Conservation (phyloP, 2,329 filamentous ascomycete genomes). For the Diplodia mutila region DNA sequence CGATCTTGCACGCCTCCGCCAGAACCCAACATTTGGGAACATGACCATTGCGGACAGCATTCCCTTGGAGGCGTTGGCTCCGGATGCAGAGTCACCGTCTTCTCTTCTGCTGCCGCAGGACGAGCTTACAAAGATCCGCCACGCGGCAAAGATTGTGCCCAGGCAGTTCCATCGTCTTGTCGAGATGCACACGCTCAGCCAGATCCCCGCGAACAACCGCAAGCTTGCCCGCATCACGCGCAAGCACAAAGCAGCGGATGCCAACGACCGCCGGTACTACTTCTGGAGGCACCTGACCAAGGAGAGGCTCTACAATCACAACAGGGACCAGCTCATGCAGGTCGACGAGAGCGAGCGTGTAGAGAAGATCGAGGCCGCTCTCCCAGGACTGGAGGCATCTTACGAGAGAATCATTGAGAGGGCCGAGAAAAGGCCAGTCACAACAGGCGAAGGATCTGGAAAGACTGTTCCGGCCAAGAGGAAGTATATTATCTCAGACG, state of each 20-base stretch:
- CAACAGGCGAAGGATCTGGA: conserved; percentile 29
- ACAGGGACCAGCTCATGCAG: conserved; percentile 71
- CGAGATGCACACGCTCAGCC: conserved; percentile 72
- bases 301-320: conserved; percentile 74
- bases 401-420: conserved; percentile 69
- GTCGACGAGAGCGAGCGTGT: conserved; percentile 70
- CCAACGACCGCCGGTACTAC: conserved; percentile 65
- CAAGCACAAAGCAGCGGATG: conserved; percentile 53
- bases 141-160: conserved; percentile 70
- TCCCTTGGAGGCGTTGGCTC: conserved; percentile 55
- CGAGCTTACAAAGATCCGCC: conserved; percentile 59
- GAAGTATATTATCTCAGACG: conserved; percentile 41
- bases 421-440: conserved; percentile 41
- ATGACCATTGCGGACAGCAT: conserved; percentile 58
- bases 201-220: conserved; percentile 56
- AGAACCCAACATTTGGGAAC: conserved; percentile 59
- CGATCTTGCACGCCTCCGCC: conserved; percentile 69
- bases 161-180: conserved; percentile 76
- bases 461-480: conserved; percentile 37
- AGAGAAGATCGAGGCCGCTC: conserved; percentile 71
- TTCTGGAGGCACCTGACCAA: conserved; percentile 79
- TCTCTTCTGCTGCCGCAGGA: conserved; percentile 62
- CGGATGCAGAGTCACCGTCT: conserved; percentile 54
- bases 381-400: conserved; percentile 70
- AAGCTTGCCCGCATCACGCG: conserved; percentile 51